A percentile compares a stretch with the other conserved stretches of the same genome.
These are phyloP conservation scores for Talaromyces rugulosus DNA, from an alignment of 2,329 filamentous ascomycete genomes.

Conservation along the genomic window DNA sequence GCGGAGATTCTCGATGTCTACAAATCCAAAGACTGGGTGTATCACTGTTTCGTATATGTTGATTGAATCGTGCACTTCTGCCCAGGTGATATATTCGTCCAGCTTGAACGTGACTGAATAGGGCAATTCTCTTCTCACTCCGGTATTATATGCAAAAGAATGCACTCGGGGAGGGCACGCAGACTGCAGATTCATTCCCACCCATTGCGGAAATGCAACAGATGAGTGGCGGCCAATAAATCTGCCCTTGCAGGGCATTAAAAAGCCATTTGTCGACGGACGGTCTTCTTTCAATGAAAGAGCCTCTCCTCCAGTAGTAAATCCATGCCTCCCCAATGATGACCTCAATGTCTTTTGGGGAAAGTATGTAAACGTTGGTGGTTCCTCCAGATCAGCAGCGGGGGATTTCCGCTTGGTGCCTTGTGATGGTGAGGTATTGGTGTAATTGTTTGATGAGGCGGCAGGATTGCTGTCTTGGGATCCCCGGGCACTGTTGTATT, in stretches of 20 bases:
- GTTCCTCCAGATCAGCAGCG: constrained; percentile 7
- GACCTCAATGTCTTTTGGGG: not conserved
- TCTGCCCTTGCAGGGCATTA: constrained; percentile 26
- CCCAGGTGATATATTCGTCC: constrained; percentile 20
- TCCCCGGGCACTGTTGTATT: not conserved
- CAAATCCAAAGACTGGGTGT: constrained; percentile 29
- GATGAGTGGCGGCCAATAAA: constrained; percentile 29
- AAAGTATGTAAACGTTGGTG: not conserved
- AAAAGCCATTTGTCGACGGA: constrained; percentile 17
- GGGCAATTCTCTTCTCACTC: constrained; percentile 25
- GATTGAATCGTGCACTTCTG: constrained; percentile 21
- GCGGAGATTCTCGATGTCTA: constrained; percentile 23
- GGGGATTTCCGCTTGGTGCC: constrained; percentile 2
- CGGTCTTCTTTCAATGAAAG: not conserved
- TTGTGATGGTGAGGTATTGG: not conserved
- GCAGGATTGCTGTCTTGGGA: not conserved
- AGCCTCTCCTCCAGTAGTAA: not conserved
- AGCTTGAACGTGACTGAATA: constrained; percentile 19
- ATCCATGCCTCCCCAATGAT: not conserved
- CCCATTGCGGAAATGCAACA: constrained; percentile 28
- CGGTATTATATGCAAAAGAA: constrained; percentile 34
- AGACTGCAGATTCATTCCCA: constrained; percentile 29
- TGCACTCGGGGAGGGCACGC: constrained; percentile 31
- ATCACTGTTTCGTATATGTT: constrained; percentile 26
- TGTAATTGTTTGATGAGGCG: not conserved